A percentile compares a stretch with the other conserved stretches of the same genome.
phyloP scores from a whole-genome alignment of 768 basidiomycete species.

The Nidularia pulvinata region DNA sequence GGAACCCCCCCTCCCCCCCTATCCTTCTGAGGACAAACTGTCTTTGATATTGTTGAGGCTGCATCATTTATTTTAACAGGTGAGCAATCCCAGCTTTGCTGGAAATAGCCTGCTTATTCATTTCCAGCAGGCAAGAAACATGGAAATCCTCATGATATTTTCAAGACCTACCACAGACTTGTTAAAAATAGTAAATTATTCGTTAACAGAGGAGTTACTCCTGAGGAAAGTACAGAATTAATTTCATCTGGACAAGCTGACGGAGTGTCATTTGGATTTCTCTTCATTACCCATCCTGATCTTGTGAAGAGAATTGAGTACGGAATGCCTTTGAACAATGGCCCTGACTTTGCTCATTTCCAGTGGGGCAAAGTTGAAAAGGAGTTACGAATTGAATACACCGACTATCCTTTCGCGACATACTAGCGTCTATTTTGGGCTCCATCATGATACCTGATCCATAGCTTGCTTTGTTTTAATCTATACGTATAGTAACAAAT shows the following conservation, averaged over 20 bases:
- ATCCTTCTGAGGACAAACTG: no score
- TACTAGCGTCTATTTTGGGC: no score
- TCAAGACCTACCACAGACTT: slow-evolving; percentile 29
- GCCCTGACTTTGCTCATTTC: slow-evolving; percentile 20
- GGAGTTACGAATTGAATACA: slow-evolving; percentile 27
- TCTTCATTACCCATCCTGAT: slow-evolving; percentile 39
- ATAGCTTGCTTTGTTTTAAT: no score
- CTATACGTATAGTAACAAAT: no score
- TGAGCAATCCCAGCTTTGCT: not conserved
- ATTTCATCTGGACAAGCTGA: slow-evolving; percentile 29
- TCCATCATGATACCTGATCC: no score
- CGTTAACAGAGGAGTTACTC: slow-evolving; percentile 32
- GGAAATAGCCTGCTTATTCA: not conserved
- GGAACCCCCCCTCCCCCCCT: no score
- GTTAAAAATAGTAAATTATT: slow-evolving; percentile 34
- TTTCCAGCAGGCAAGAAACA: slow-evolving; percentile 25
- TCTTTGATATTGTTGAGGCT: no score
- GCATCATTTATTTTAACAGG: no score
- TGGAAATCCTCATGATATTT: slow-evolving; percentile 34
- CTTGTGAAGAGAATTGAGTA: slow-evolving; percentile 30
- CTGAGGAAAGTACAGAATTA: slow-evolving; percentile 33
- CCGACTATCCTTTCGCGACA: slow-evolving; percentile 29
- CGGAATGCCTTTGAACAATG: slow-evolving; percentile 30
- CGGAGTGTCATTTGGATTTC: slow-evolving; percentile 32
- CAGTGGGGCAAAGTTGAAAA: slow-evolving; percentile 18